These are phyloP conservation scores for Umbilicus rupestris DNA, from an alignment of 164 flowering plant genomes.

Conservation along the genomic window DNA sequence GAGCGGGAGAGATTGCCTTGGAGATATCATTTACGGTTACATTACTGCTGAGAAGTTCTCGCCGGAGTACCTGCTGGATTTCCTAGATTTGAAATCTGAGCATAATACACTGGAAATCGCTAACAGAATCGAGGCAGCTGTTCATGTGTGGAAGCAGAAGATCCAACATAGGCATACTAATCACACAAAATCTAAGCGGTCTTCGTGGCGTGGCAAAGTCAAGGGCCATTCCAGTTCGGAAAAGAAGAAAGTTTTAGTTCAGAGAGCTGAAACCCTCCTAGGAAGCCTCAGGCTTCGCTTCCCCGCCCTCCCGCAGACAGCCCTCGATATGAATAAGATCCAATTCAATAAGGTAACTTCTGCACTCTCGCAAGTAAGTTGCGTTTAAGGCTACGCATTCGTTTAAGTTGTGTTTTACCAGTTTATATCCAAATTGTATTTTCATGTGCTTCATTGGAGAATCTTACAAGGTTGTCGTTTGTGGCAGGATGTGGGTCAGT, in stretches of 20 bases:
- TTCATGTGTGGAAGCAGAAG: constrained; percentile 58
- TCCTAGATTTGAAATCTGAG: constrained; percentile 61
- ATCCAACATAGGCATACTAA: constrained; percentile 20
- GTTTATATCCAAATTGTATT: no score
- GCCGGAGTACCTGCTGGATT: constrained; percentile 58
- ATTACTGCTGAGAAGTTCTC: constrained; percentile 52
- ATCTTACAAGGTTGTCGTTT: background rate
- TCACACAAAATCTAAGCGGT: constrained; percentile 22
- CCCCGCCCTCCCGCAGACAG: constrained; percentile 70
- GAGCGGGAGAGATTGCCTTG: constrained; percentile 64
- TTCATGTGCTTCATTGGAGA: no score
- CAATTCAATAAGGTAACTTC: constrained; percentile 58
- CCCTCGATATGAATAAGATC: constrained; percentile 70
- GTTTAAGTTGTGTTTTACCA: no score
- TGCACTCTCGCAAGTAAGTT: background rate
- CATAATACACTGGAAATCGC: constrained; percentile 52
- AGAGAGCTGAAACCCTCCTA: constrained; percentile 62
- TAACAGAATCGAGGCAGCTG: constrained; percentile 56
- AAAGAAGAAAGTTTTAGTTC: constrained; percentile 35
- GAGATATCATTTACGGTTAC: constrained; percentile 53
- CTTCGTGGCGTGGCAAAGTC: constrained; percentile 57
- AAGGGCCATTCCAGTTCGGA: constrained; percentile 38
- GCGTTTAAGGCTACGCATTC: background rate
- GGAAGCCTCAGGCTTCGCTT: constrained; percentile 45
- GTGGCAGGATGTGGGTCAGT: constrained; percentile 75